Evolutionary conservation across 495 filamentous ascomycete species (phyloP).

Genomic region (Geopyxis carbonaria): DNA sequence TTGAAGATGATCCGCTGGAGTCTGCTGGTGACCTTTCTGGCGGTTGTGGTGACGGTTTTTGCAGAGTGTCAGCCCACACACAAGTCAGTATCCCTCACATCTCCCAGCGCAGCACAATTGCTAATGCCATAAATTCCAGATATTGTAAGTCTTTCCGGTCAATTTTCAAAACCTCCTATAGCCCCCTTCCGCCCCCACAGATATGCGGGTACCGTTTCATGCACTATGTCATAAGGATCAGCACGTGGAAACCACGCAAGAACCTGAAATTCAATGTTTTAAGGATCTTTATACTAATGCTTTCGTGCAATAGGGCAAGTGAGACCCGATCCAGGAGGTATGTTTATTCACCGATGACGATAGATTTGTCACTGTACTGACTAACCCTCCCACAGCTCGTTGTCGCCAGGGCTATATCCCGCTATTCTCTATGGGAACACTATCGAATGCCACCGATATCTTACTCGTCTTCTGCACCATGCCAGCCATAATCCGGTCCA

Average conservation of each 20-base stretch:
- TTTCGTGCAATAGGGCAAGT: constrained; percentile 46
- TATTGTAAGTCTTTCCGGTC: too few relatives aligned
- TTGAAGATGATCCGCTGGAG: constrained; percentile 55
- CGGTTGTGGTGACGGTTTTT: constrained; percentile 62
- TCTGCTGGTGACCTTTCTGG: constrained; percentile 57
- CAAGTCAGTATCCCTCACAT: constrained; percentile 40
- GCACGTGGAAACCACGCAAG: too few relatives aligned
- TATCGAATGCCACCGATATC: constrained; percentile 76
- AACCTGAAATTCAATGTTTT: background rate
- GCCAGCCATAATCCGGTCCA: constrained; percentile 34
- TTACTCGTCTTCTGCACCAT: constrained; percentile 76
- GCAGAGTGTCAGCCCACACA: constrained; percentile 67
- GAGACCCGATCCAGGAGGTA: constrained; percentile 63
- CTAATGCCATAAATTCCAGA: constrained; percentile 1
- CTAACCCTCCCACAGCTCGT: constrained; percentile 18
- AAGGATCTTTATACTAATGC: constrained; percentile 3
- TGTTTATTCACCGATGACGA: background rate
- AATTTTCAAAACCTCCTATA: too few relatives aligned
- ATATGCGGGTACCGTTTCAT: too few relatives aligned
- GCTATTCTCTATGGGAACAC: constrained; percentile 69
- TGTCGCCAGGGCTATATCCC: constrained; percentile 76
- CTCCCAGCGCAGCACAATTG: constrained; percentile 7
- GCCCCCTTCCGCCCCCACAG: too few relatives aligned
- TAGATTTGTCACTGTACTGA: background rate
- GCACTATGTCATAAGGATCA: too few relatives aligned